These are phyloP conservation scores for Diplocarpon rosae DNA, from an alignment of 2,329 filamentous ascomycete species.

Conservation along the genomic window DNA sequence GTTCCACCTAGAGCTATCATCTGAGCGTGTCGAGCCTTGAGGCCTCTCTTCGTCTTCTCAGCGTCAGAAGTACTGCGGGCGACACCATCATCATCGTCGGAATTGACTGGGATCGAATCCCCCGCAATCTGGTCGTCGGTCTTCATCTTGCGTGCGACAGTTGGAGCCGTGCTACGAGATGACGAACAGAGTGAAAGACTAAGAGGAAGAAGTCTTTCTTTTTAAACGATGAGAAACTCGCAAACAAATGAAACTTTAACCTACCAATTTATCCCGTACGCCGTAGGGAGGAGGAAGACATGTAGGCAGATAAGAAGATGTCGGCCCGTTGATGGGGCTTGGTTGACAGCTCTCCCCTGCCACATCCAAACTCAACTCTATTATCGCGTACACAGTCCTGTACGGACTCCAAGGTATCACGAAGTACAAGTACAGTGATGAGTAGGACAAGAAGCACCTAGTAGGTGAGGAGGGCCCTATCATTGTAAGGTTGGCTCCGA, in stretches of 20 bases:
- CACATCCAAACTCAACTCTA: too few relatives aligned
- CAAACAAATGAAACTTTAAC: slow-evolving; percentile 1
- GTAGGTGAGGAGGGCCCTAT: too few relatives aligned
- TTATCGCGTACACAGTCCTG: too few relatives aligned
- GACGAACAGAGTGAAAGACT: too few relatives aligned
- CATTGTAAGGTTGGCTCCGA: too few relatives aligned
- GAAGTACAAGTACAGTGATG: too few relatives aligned
- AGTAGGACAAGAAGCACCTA: too few relatives aligned
- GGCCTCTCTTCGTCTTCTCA: slow-evolving; percentile 21
- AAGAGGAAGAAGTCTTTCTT: too few relatives aligned
- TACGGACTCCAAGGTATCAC: too few relatives aligned
- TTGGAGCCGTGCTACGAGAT: background rate
- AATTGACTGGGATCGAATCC: slow-evolving; percentile 2
- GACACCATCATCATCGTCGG: slow-evolving; percentile 7
- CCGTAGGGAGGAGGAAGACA: background rate
- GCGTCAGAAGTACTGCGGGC: slow-evolving; percentile 4
- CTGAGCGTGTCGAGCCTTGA: slow-evolving; percentile 25
- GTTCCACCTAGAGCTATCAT: slow-evolving; percentile 30
- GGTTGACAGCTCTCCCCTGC: slow-evolving; percentile 1
- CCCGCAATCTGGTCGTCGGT: slow-evolving; percentile 2
- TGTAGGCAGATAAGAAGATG: slow-evolving; percentile 4
- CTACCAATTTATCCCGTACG: too few relatives aligned
- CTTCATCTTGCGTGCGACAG: slow-evolving; percentile 5
- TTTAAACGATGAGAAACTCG: background rate
- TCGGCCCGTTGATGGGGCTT: slow-evolving; percentile 1